Base-by-base conservation (phyloP, 306 rosid genomes). In the Lathyrus oleraceus region DNA sequence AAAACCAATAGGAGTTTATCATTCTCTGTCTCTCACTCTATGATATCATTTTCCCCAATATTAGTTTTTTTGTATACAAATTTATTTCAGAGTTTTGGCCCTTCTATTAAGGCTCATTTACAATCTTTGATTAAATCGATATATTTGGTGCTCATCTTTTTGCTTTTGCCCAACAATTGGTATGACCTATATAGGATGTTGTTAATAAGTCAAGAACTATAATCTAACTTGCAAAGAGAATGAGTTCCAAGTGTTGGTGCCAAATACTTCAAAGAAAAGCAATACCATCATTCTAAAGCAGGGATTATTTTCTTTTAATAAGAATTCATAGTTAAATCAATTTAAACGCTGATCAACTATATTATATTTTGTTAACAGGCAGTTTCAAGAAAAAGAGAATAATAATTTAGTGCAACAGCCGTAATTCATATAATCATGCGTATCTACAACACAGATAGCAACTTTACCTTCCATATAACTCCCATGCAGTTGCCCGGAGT, bases 401-500 rank as follows among this genome's bases (percentile, higher is more conserved):
- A 36, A 49, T 45, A 51, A 32, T 15, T 23, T 15, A 60, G 56
- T 44, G 30, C 9, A 63, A 60, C 49, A 63, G 52, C 56, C 23
- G 61, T 44, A 19, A 28, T 48, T 23, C 47, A 52, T 36, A 45
- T 11, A 72, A 65, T 25, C 52, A 25, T 54, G 67, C 36, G 45
- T 56, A 56, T 28, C 71, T 21, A 73, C 45, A 59, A 47, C 16
- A 36, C 66, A 43, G n/a, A 39, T 25, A 71, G 43, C 59, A 75
- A 72, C 28, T 52, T 88, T 75, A 94, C 98, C 97, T 90, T 74
- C 98, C 97, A 71, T 94, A 88, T 74, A 86, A 81, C 80, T 90
- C 97, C 96, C 93, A 90, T 21, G 98, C 85, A 76, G 90, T 88
- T 39, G 98, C 90, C 20, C 97, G 94, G 15, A 88, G 87, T 68